Evolutionary conservation across 2,329 filamentous ascomycete genomes (phyloP).

Genomic region (Lasiodiplodia theobromae): DNA sequence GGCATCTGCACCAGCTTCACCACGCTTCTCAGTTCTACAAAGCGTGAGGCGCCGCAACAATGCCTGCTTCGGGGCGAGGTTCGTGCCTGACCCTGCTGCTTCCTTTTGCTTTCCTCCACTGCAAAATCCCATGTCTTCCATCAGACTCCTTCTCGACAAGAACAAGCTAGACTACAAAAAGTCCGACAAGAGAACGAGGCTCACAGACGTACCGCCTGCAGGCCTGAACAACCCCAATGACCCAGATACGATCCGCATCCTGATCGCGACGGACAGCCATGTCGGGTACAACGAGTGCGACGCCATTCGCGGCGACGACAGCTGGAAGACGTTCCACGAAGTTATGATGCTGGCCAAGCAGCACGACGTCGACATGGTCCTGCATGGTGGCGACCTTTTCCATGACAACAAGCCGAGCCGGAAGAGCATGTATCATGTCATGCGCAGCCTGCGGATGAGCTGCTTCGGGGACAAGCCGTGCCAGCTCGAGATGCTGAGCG

Average conservation of each 20-base stretch:
- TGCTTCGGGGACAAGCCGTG: conserved; percentile 96
- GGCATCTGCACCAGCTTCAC: not conserved
- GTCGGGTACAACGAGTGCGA: conserved; percentile 96
- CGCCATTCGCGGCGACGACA: conserved; percentile 92
- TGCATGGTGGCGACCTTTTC: conserved; percentile 93
- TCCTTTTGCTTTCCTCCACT: not conserved
- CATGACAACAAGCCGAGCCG: conserved; percentile 98
- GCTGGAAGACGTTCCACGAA: conserved; percentile 95
- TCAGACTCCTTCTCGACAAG: not conserved
- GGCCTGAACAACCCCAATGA: conserved; percentile 43
- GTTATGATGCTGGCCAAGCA: conserved; percentile 87
- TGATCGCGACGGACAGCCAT: conserved; percentile 96
- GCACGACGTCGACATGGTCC: conserved; percentile 95
- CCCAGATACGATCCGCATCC: conserved; percentile 89
- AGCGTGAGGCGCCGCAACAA: conserved; percentile 27
- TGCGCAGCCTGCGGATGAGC: conserved; percentile 91
- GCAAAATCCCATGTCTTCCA: not conserved
- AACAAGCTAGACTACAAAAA: not conserved
- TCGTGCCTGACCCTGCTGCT: not conserved
- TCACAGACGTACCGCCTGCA: conserved; percentile 26
- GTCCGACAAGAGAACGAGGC: not conserved
- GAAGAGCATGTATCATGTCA: conserved; percentile 96
- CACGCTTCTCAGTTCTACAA: not conserved
- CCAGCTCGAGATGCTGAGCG: conserved; percentile 91
- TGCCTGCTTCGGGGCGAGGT: conserved; percentile 35